Base-by-base conservation (phyloP, 1,284 basidiomycete genomes). In the Sanghuangporus weigelae region DNA sequence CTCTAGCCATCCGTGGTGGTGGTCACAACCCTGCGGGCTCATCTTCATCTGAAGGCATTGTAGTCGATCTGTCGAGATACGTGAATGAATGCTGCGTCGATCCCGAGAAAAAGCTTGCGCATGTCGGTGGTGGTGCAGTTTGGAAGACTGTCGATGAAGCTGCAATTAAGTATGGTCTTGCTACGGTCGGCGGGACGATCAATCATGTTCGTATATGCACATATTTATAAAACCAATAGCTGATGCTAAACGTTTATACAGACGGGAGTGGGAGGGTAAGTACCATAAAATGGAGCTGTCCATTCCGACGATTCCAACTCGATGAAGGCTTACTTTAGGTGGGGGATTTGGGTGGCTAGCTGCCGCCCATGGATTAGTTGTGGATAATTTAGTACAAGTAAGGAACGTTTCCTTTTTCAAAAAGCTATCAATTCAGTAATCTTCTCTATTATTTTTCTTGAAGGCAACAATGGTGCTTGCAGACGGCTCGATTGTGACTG, bases 271-370 rank as follows among this genome's bases (percentile, higher is more conserved):
- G 83, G 78, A 68, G 81, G 81, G 78, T 81, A 62, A 44, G 76
- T 46, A 16, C 16, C 2, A 2, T 2, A 7, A 14, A 46, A 31
- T 48, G 2, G 57, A 42, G 14, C 11, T 31, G 11, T 38, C 42
- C 53, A 50, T 16, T 26, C 16, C 42, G 6, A 46, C 55, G 44
- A 46, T 60, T 50, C 21, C 60, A 31, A 31, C 26, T 31, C 3
- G 26, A 31, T 31, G 26, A 59, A 82, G 83, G 5, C 76, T 85
- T 7, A 75, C 76, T 26, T 73, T 87, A 19, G 85, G 84, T 21
- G 85, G 85, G 6, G 86, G 86, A 3, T 84, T 78, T 67, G 86
- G 86, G 7, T 85, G 74, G 75, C 75, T 85, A 3, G 79, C 75
- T 26, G 74, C 78, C 4, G 68, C 75, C 23, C 76, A 84, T 70